These are phyloP conservation scores for Metschnikowia drakensbergensis DNA, from an alignment of 805 yeast species.

Conservation along the genomic window DNA sequence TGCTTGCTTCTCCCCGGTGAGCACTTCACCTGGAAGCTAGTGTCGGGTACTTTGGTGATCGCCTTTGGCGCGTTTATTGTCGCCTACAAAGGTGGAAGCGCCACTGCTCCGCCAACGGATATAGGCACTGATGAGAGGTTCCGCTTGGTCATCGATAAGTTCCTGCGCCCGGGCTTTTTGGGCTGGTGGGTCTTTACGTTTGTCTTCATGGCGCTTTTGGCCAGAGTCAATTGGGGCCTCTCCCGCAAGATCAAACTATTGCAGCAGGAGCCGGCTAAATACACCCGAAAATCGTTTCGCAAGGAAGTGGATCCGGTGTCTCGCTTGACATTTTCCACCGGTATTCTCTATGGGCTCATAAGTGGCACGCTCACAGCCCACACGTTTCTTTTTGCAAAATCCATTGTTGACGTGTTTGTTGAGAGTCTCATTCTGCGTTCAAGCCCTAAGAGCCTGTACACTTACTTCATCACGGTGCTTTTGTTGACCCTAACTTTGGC, in stretches of 20 bases:
- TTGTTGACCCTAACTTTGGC: conserved; percentile 53
- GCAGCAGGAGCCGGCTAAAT: conserved; percentile 6
- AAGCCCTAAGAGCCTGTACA: conserved; percentile 26
- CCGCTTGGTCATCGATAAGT: conserved; percentile 35
- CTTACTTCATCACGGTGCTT: conserved; percentile 32
- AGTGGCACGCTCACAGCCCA: conserved; percentile 83
- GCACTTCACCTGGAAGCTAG: conserved; percentile 53
- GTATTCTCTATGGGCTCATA: conserved; percentile 60
- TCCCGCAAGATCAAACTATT: conserved; percentile 14
- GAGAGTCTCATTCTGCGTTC: conserved; percentile 33
- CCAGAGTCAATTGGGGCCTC: conserved; percentile 23
- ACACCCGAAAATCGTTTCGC: conserved; percentile 7
- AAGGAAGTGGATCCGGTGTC: conserved; percentile 14
- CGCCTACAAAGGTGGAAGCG: conserved; percentile 61
- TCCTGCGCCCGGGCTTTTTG: conserved; percentile 46
- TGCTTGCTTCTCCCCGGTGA: conserved; percentile 68
- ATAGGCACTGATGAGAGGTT: conserved; percentile 30
- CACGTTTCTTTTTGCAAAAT: conserved; percentile 80
- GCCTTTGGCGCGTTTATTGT: conserved; percentile 72
- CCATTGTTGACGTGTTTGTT: conserved; percentile 66
- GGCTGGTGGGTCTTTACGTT: conserved; percentile 50
- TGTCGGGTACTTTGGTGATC: conserved; percentile 64
- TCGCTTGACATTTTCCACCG: conserved; percentile 40
- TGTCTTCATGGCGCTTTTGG: conserved; percentile 23
- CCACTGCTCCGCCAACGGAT: conserved; percentile 20